Evolutionary conservation across 225 moss, liverwort and hornwort species (phyloP).

Genomic region (Marchantia paleacea): DNA sequence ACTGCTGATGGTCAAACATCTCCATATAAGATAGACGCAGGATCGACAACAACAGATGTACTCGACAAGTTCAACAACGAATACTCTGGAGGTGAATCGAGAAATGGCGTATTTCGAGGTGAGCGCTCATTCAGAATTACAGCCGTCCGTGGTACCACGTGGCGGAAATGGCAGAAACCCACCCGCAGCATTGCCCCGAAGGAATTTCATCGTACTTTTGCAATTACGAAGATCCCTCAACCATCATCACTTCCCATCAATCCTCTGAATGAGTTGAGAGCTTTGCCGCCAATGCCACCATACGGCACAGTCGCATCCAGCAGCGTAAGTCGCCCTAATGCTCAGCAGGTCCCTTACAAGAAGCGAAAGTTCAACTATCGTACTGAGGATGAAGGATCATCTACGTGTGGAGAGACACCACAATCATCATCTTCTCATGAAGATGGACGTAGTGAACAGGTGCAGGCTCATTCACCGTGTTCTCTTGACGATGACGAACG

Average conservation of each 20-base stretch:
- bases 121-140: too few relatives aligned
- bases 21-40: slow-evolving; percentile 21
- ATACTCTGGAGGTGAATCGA: not conserved
- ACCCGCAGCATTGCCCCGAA: too few relatives aligned
- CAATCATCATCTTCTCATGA: not conserved
- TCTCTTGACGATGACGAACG: not conserved
- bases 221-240: not conserved
- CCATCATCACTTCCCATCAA: not conserved
- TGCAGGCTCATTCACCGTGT: not conserved
- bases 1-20: slow-evolving; percentile 1
- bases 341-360: slow-evolving; percentile 70
- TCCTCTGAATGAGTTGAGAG: not conserved
- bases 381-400: not conserved
- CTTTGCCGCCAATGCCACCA: not conserved
- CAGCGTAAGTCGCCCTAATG: slow-evolving; percentile 19
- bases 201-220: not conserved
- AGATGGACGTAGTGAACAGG: slow-evolving; percentile 8
- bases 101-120: not conserved
- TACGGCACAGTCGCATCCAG: not conserved
- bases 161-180: slow-evolving; percentile 4
- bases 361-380: slow-evolving; percentile 44
- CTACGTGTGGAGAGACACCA: not conserved
- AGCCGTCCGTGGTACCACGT: not conserved
- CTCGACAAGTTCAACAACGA: not conserved
- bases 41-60: slow-evolving; percentile 23